Base-by-base conservation (phyloP, 306 rosid species). In the Casuarina equisetifolia region DNA sequence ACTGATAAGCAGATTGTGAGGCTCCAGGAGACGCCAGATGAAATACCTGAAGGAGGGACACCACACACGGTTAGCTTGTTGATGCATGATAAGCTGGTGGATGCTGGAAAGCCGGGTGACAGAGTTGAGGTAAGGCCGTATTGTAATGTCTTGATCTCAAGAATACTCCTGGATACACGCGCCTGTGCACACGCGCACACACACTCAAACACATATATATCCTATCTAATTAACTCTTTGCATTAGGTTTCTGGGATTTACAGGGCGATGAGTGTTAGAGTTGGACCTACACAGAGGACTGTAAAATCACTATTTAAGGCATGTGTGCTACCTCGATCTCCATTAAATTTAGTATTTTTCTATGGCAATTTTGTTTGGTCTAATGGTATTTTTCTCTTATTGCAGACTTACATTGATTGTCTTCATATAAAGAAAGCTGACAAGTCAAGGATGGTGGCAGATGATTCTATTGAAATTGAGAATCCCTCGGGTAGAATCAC, bases 31-130 rank as follows among this genome's bases (percentile, higher is more conserved):
- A 95, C 97, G 40, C 99, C 97, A 64, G 97, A 95, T 58, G 97
- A 95, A 83, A 95, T 95, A 52, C 99, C 97, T 32, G 99, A 95
- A 40, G 99, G 99, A 77, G 99, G 99, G 63, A 95, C 99, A 44
- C 97, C 99, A 40, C 99, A 95, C 86, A 92, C 97, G 2, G 99
- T 95, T 67, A 95, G 97, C 86, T 82, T 95, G 90, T 86, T 95
- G 84, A 77, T 95, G 97, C 97, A 95, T 72, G 97, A 91, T 88
- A 92, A 92, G 83, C 89, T 95, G 80, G 99, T 95, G 72, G 99
- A 95, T 84, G 62, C 88, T 73, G 97, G 91, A 80, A 95, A 92
- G 88, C 99, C 97, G 13, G 99, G 99, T 76, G 99, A 92, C 83
- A 87, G 97, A 87, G 84, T 95, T 86, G 97, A 95, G 97, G 99